Evolutionary conservation across 1,284 basidiomycete genomes (phyloP), one percentile per base, ranked within the genome.

Genomic region (Trametes pubescens): DNA sequence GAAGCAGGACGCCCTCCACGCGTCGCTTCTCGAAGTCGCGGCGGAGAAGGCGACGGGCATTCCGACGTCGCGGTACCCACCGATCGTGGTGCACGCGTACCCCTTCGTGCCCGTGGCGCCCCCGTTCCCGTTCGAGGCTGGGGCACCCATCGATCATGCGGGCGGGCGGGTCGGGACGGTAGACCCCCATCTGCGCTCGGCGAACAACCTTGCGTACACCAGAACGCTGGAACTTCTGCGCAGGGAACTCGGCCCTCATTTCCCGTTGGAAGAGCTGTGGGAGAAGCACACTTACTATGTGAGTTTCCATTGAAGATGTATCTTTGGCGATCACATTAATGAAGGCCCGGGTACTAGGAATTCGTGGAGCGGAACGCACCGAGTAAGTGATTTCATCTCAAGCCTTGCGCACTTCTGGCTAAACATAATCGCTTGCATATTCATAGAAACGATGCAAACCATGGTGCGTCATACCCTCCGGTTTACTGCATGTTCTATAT

Each of bases 241-340:
- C 52, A 73, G 75, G 48, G 67, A 78, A 49, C 69, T 83, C 26
- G 81, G 82, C 3, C 82, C 82, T 46, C 76, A 80, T 64, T 81
- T 77, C 64, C 73, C 80, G 51, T 69, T 83, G 0, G 82, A 83
- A 71, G 76, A 77, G 62, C 68, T 82, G 5, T 84, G 82, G 81
- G 78, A 81, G 61, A 75, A 72, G 67, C 80, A 83, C 63, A 80
- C 81, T 10, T 76, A 79, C 67, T 81, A 80, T 65, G 78, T 80
- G 54, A 66, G 74, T 55, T 40, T 4, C 38, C 18, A 18, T 40
- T 14, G 4, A 10, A 16, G 2, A 13, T 21, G 46, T 16, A 16
- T 43, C 14, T 29, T 6, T 6, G 10, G 29, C 35, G 16, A n/a
- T n/a, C 4, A 10, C 2, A 26, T 18, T 49, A 24, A 35, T 49